Base-by-base conservation (phyloP, 306 rosid species). In the Nissolia schottii region DNA sequence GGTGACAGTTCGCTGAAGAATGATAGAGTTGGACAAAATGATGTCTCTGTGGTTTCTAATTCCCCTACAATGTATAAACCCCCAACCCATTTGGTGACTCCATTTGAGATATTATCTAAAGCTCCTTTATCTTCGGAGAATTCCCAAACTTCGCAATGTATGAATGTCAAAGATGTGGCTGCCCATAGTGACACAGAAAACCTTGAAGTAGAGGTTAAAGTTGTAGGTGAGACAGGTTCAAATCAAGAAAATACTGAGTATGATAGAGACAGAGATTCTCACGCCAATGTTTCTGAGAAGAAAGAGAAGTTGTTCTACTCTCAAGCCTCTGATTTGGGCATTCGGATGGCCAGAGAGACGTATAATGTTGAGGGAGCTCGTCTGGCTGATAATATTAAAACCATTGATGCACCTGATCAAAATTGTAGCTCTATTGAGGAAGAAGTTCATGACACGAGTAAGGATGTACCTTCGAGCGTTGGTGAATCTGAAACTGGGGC, bases 1-100 rank as follows among this genome's bases (percentile, higher is more conserved):
- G 67, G 58, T 64, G 87, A 84, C 72, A 72, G 45, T 71, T 76
- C 72, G 55, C 74, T 38, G 49, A 81, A 79, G 79, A 80, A 78
- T 72, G 89, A 84, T 55, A 68, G 73, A 62, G 67, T 67, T 64
- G 57, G 34, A n/a, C 77, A 64, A 67, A 71, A 65, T 77, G 88
- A 80, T 23, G 70, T 66, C 66, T 58, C 84, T 83, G 55, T 61
- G 29, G 75, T 67, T 78, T 53, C 90, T 80, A 84, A 65, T 80
- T 2, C 82, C 72, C 67, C 86, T 60, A 49, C 80, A 62, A 29
- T 37, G 31, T 88, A 71, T 75, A 82, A 82, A 70, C 88, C 80
- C 64, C 89, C 89, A 7, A 86, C 90, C 2, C 94, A 88, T 80
- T 82, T 86, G 79, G 86, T 88, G 56, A 88, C 94, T 61, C 94